Percentiles rank a stretch among this genome's conserved stretches.
These are phyloP conservation scores for Theobroma cacao DNA, from an alignment of 345 rosid species.

Conservation along the genomic window DNA sequence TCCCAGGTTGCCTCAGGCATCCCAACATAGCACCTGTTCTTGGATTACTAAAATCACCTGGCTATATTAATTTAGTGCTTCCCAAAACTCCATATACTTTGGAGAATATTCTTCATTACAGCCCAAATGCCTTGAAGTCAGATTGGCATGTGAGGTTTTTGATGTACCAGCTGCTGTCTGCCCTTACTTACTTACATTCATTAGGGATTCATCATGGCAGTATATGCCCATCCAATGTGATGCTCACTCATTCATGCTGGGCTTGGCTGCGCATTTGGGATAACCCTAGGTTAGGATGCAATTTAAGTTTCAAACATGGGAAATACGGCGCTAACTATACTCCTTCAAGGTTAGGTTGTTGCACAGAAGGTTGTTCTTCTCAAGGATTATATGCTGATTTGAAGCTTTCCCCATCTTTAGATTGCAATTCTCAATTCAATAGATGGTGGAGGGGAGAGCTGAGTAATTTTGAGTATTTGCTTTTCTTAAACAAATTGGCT, in stretches of 20 bases:
- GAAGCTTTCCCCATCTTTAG: conserved; percentile 49
- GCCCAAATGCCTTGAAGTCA: conserved; percentile 63
- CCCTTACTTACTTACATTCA: conserved; percentile 64
- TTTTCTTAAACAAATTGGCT: conserved; percentile 71
- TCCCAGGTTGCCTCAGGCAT: conserved; percentile 69
- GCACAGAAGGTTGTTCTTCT: conserved; percentile 49
- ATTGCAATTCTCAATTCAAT: conserved; percentile 65
- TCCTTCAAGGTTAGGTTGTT: conserved; percentile 35
- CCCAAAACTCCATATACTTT: conserved; percentile 70
- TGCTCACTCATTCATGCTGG: conserved; percentile 72
- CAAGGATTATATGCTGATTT: conserved; percentile 59
- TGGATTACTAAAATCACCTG: conserved; percentile 54
- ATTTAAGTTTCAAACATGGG: conserved; percentile 21
- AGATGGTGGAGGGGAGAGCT: conserved; percentile 89
- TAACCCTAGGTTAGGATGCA: conserved; percentile 31
- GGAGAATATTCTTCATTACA: conserved; percentile 72
- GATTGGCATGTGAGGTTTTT: conserved; percentile 74
- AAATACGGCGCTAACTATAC: conserved; percentile 14
- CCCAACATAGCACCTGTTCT: conserved; percentile 74
- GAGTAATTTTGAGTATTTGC: conserved; percentile 87
- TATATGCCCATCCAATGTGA: conserved; percentile 64
- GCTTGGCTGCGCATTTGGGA: conserved; percentile 57
- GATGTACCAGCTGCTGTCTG: conserved; percentile 74
- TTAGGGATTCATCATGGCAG: conserved; percentile 65
- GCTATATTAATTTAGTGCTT: conserved; percentile 49